These are phyloP conservation scores for California macrophylla DNA, from an alignment of 441 rosid genomes.

Conservation along the genomic window DNA sequence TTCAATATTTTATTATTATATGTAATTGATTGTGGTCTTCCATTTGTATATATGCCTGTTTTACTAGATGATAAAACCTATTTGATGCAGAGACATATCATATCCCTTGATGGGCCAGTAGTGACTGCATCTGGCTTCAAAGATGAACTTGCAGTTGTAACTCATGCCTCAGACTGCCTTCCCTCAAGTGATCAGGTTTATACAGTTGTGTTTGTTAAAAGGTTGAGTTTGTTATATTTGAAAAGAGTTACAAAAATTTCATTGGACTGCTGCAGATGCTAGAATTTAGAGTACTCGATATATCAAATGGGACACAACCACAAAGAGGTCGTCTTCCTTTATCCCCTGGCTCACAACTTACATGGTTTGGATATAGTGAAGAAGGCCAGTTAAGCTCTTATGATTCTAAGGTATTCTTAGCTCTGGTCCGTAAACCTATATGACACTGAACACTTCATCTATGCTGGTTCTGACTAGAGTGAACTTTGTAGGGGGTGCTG, in stretches of 20 bases:
- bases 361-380: slow-evolving; percentile 85
- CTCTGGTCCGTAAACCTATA: slow-evolving; percentile 10
- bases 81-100: slow-evolving; percentile 56
- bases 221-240: slow-evolving; percentile 6
- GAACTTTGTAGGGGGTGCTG: slow-evolving; percentile 54
- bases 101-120: slow-evolving; percentile 78
- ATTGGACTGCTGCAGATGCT: slow-evolving; percentile 47
- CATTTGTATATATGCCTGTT: not conserved
- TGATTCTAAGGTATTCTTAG: slow-evolving; percentile 62
- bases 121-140: slow-evolving; percentile 76
- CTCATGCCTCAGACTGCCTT: slow-evolving; percentile 70
- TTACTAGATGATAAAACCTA: not conserved
- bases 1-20: not conserved
- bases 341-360: slow-evolving; percentile 66
- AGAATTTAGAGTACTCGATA: slow-evolving; percentile 54
- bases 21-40: not conserved
- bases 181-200: slow-evolving; percentile 75
- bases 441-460: slow-evolving; percentile 7
- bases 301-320: slow-evolving; percentile 46
- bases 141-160: slow-evolving; percentile 74
- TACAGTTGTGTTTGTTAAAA: not conserved
- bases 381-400: slow-evolving; percentile 73
- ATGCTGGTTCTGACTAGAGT: slow-evolving; percentile 16
- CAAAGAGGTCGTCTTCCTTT: slow-evolving; percentile 59
- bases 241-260: not conserved